phyloP scores from a whole-genome alignment of 2,329 filamentous ascomycete genomes.

The Aureobasidium lini region DNA sequence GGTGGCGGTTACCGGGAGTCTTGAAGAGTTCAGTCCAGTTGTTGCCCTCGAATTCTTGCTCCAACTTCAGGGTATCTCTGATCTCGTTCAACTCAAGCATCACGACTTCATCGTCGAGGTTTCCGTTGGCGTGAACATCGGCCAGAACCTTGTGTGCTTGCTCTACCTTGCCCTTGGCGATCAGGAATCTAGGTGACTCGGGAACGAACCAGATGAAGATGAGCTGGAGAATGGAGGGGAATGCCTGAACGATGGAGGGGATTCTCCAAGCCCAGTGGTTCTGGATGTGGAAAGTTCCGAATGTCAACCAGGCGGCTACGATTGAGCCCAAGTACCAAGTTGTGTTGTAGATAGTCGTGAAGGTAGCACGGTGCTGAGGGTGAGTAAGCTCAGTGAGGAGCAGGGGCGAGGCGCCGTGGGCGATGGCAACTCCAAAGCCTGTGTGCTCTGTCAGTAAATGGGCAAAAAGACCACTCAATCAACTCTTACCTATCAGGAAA shows the following conservation, averaged over 20 bases:
- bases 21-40: constrained; percentile 41
- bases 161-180: constrained; percentile 44
- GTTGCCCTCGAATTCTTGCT: constrained; percentile 41
- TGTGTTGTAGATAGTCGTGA: constrained; percentile 42
- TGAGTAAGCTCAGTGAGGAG: constrained; percentile 39
- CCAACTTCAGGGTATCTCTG: constrained; percentile 39
- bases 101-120: constrained; percentile 39
- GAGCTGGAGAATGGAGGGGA: constrained; percentile 32
- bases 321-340: constrained; percentile 27
- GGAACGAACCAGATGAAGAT: constrained; percentile 46
- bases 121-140: constrained; percentile 46
- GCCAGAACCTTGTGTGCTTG: constrained; percentile 45
- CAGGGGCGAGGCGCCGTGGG: constrained; percentile 25
- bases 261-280: constrained; percentile 20
- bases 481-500: constrained; percentile 24
- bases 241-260: constrained; percentile 18
- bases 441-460: no score
- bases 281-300: constrained; percentile 17
- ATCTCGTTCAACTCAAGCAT: constrained; percentile 45
- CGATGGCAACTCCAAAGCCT: constrained; percentile 45
- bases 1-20: constrained; percentile 47
- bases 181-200: constrained; percentile 51
- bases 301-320: constrained; percentile 18
- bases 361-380: constrained; percentile 42
- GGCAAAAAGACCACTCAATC: no score